Evolutionary conservation across 345 rosid species (phyloP).

Genomic region (Citrus reticulata): DNA sequence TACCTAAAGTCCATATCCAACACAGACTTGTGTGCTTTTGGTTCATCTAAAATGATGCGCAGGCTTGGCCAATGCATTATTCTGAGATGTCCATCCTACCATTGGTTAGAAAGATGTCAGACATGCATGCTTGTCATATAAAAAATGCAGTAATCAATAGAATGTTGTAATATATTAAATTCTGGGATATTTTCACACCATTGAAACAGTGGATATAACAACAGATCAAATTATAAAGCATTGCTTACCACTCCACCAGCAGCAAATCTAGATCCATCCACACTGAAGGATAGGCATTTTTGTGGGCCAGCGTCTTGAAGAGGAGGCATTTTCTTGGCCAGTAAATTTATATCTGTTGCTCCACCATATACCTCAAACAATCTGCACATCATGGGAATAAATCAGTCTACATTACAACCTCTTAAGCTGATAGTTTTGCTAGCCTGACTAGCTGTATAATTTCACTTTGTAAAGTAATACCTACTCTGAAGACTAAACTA

Average conservation of each 20-base stretch:
- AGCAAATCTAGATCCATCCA: constrained; percentile 88
- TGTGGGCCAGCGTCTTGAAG: constrained; percentile 68
- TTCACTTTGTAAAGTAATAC: not conserved
- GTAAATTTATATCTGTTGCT: constrained; percentile 40
- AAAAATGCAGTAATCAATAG: not conserved
- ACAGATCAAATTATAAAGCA: not conserved
- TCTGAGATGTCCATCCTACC: constrained; percentile 88
- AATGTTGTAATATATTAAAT: not conserved
- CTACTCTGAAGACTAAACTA: not conserved
- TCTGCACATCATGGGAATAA: constrained; percentile 41
- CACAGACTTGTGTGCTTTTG: constrained; percentile 77
- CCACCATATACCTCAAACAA: constrained; percentile 60
- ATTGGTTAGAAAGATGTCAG: constrained; percentile 14
- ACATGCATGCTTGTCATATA: not conserved
- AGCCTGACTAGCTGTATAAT: not conserved
- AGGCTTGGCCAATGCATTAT: constrained; percentile 87
- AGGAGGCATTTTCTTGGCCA: constrained; percentile 55
- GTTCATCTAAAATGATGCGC: constrained; percentile 64
- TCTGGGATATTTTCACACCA: not conserved
- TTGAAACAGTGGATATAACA: not conserved
- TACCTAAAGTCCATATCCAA: constrained; percentile 90
- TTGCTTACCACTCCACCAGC: constrained; percentile 80
- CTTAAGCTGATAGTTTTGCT: not conserved
- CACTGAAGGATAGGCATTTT: constrained; percentile 80
- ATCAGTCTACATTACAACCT: not conserved